A percentile compares a stretch with the other conserved stretches of the same genome.
These are phyloP conservation scores for Globisporangium takayamanum DNA, from an alignment of 352 stramenopile genomes.

Conservation along the genomic window DNA sequence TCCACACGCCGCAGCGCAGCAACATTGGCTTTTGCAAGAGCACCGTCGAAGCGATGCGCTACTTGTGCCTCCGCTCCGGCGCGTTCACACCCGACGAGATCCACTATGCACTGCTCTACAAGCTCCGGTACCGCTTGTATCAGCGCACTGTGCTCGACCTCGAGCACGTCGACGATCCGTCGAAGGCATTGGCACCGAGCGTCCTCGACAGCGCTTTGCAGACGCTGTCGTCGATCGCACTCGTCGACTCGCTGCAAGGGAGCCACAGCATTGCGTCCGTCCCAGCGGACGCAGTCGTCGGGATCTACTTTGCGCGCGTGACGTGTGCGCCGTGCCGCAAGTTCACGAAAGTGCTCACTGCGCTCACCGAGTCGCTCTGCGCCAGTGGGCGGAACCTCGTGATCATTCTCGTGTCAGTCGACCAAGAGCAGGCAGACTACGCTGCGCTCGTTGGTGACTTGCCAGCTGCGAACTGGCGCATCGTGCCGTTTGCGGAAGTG, in stretches of 20 bases:
- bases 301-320: constrained; percentile 65
- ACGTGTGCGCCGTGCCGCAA: constrained; percentile 40
- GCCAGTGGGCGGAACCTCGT: constrained; percentile 41
- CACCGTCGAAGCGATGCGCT: constrained; percentile 68
- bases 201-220: constrained; percentile 53
- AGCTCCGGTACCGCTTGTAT: constrained; percentile 64
- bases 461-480: constrained; percentile 48
- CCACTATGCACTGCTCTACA: constrained; percentile 64
- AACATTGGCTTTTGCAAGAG: constrained; percentile 82
- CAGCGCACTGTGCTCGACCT: constrained; percentile 47
- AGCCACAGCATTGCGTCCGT: constrained; percentile 51
- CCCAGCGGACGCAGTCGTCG: constrained; percentile 47
- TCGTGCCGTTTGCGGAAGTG: constrained; percentile 72
- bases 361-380: constrained; percentile 40
- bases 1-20: constrained; percentile 61
- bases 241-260: constrained; percentile 73
- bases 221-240: constrained; percentile 47
- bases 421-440: constrained; percentile 58
- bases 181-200: constrained; percentile 36
- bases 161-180: constrained; percentile 44
- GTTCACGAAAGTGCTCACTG: constrained; percentile 45
- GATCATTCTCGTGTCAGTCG: constrained; percentile 73
- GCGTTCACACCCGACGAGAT: constrained; percentile 54
- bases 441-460: constrained; percentile 44
- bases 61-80: constrained; percentile 48